phyloP scores from a whole-genome alignment of 1,284 basidiomycete species.

The Malassezia vespertilionis region DNA sequence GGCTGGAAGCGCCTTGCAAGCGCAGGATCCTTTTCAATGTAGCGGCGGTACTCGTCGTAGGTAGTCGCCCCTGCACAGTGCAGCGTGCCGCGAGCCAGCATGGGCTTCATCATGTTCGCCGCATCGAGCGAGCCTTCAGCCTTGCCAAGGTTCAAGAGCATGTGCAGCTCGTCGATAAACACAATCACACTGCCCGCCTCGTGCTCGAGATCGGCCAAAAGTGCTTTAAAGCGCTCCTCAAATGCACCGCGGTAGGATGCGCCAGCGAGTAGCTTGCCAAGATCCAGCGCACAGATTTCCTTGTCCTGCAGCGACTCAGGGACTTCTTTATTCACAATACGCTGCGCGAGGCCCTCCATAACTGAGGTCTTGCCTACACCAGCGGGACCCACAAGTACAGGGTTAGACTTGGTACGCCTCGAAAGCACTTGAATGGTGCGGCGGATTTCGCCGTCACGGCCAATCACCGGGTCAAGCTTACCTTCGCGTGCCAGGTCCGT shows the following conservation, averaged over 20 bases:
- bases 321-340: slow-evolving; percentile 79
- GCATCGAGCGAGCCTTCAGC: slow-evolving; percentile 26
- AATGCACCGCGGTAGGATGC: slow-evolving; percentile 95
- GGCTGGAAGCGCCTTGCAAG: slow-evolving; percentile 80
- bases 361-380: slow-evolving; percentile 57
- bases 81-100: slow-evolving; percentile 66
- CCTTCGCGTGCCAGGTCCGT: slow-evolving; percentile 27
- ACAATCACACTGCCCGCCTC: slow-evolving; percentile 76
- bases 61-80: slow-evolving; percentile 85
- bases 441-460: slow-evolving; percentile 60
- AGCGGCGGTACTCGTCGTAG: slow-evolving; percentile 78
- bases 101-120: slow-evolving; percentile 35
- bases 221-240: slow-evolving; percentile 88
- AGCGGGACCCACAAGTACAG: slow-evolving; percentile 55
- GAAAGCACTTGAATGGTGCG: slow-evolving; percentile 65
- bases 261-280: slow-evolving; percentile 90
- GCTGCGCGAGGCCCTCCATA: slow-evolving; percentile 74
- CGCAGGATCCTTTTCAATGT: slow-evolving; percentile 75
- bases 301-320: slow-evolving; percentile 53
- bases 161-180: slow-evolving; percentile 73
- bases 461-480: slow-evolving; percentile 51
- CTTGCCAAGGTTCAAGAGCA: slow-evolving; percentile 40
- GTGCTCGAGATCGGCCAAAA: slow-evolving; percentile 82
- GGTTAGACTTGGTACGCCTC: slow-evolving; percentile 56
- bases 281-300: slow-evolving; percentile 65